A percentile compares a stretch with the other conserved stretches of the same genome.
These are phyloP conservation scores for Marchantia paleacea DNA, from an alignment of 225 moss, liverwort and hornwort genomes.

Conservation along the genomic window DNA sequence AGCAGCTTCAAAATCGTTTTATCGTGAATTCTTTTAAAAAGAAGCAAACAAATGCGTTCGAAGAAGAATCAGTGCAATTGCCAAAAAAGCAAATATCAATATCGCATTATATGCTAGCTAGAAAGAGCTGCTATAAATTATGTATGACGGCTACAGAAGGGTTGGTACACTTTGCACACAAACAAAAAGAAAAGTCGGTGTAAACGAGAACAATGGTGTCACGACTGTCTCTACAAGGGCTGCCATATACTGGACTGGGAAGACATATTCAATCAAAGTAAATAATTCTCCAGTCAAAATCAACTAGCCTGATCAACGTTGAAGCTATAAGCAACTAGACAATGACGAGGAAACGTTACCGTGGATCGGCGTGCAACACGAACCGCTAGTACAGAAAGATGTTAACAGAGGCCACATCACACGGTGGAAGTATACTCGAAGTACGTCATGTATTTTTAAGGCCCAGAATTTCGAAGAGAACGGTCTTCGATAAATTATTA, in stretches of 20 bases:
- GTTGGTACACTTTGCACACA: background rate
- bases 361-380: background rate
- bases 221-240: background rate
- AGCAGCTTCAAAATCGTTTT: no score
- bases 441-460: background rate
- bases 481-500: background rate
- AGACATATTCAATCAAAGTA: no score
- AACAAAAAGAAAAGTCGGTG: background rate
- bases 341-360: background rate
- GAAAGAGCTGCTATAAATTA: background rate
- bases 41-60: background rate
- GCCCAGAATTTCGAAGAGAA: background rate
- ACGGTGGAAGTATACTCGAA: background rate
- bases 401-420: background rate
- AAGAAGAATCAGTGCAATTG: background rate
- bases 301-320: no score
- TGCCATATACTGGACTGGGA: background rate
- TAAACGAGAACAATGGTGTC: background rate
- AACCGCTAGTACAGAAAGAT: background rate
- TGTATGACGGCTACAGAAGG: background rate
- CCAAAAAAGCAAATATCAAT: background rate
- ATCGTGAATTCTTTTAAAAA: background rate
- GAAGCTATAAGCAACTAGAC: no score
- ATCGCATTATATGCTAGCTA: background rate
- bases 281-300: no score